phyloP scores from a whole-genome alignment of 768 basidiomycete genomes.

The Daedaleopsis sinensis region DNA sequence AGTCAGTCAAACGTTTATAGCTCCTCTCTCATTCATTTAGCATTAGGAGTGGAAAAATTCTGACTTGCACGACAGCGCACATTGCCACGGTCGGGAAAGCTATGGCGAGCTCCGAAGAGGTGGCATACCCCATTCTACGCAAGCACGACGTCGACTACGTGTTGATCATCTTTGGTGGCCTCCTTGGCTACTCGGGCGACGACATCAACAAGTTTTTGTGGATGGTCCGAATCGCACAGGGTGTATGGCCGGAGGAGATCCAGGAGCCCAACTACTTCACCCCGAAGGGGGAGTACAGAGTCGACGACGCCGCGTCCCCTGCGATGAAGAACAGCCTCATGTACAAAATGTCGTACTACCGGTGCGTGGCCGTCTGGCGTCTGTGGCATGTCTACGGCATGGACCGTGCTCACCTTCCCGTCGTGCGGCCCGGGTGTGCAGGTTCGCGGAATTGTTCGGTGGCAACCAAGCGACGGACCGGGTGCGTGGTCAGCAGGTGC shows the following conservation, averaged over 20 bases:
- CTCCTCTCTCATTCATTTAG: not conserved
- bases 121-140: slow-evolving; percentile 94
- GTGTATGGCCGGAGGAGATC: slow-evolving; percentile 98
- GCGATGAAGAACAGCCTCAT: slow-evolving; percentile 96
- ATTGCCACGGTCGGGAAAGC: slow-evolving; percentile 99
- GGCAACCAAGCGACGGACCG: slow-evolving; percentile 75
- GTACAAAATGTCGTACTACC: slow-evolving; percentile 99
- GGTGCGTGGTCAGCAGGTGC: slow-evolving; percentile 86
- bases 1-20: slow-evolving; percentile 54
- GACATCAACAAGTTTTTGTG: slow-evolving; percentile 99
- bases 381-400: not conserved
- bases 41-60: not conserved
- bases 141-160: slow-evolving; percentile 99
- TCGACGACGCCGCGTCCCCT: slow-evolving; percentile 82
- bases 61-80: slow-evolving; percentile 59
- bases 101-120: slow-evolving; percentile 93
- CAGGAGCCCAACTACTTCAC: slow-evolving; percentile 96
- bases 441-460: slow-evolving; percentile 89
- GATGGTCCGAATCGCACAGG: slow-evolving; percentile 96
- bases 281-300: slow-evolving; percentile 86
- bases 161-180: slow-evolving; percentile 94
- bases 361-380: slow-evolving; percentile 46
- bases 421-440: slow-evolving; percentile 32
- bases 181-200: slow-evolving; percentile 96
- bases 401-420: not conserved